phyloP scores from a whole-genome alignment of 1,284 basidiomycete genomes.

The Irpex rosettiformis region DNA sequence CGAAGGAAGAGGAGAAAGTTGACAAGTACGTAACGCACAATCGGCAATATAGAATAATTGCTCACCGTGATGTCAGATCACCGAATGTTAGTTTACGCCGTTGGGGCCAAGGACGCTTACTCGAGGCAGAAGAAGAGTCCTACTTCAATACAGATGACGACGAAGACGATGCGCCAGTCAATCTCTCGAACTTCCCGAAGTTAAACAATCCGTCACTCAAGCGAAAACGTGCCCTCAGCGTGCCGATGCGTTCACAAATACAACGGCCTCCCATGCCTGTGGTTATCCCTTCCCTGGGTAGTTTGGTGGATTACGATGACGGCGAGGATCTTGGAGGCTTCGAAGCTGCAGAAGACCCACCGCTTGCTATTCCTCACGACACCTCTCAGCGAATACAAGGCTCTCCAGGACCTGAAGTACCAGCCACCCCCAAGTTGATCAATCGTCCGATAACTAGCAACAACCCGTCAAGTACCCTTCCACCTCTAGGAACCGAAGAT shows the following conservation, averaged over 20 bases:
- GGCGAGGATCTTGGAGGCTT: slow-evolving; percentile 43
- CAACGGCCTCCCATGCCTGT: slow-evolving; percentile 17
- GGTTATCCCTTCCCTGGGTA: slow-evolving; percentile 45
- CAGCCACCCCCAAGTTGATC: slow-evolving; percentile 29
- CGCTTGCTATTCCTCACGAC: slow-evolving; percentile 4
- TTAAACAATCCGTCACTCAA: slow-evolving; percentile 41
- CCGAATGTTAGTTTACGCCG: slow-evolving; percentile 28
- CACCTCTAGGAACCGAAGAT: slow-evolving; percentile 36
- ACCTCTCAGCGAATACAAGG: slow-evolving; percentile 16
- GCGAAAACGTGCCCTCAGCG: slow-evolving; percentile 45
- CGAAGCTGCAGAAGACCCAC: slow-evolving; percentile 16
- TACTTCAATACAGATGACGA: slow-evolving; percentile 88
- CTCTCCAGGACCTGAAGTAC: slow-evolving; percentile 19
- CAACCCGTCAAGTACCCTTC: slow-evolving; percentile 21
- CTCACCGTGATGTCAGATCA: slow-evolving; percentile 5
- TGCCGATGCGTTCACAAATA: slow-evolving; percentile 21
- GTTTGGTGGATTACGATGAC: slow-evolving; percentile 66
- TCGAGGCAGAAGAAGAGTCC: slow-evolving; percentile 78
- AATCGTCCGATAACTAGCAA: slow-evolving; percentile 38
- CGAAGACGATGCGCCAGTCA: slow-evolving; percentile 32
- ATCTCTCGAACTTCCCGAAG: slow-evolving; percentile 25
- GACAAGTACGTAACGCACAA: slow-evolving; percentile 41
- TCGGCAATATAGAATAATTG: neutral
- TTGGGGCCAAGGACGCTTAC: slow-evolving; percentile 48
- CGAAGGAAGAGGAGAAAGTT: slow-evolving; percentile 42